These are phyloP conservation scores for Ceratocystis albifundus DNA, from an alignment of 2,329 filamentous ascomycete genomes.

Conservation along the genomic window DNA sequence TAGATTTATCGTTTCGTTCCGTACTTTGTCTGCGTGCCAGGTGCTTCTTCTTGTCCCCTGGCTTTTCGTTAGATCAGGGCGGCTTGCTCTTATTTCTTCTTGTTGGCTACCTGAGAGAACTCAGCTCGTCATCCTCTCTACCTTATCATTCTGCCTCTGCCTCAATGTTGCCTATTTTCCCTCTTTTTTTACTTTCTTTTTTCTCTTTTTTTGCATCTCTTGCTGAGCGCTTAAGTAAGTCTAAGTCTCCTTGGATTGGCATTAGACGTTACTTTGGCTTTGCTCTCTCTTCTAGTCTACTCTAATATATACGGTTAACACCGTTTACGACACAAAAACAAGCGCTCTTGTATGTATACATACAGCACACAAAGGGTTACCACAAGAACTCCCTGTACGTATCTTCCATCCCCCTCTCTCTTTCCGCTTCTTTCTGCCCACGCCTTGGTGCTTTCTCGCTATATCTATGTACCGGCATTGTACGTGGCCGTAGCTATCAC, in stretches of 20 bases:
- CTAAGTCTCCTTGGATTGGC: not conserved
- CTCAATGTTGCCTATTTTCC: not conserved
- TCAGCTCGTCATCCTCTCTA: not conserved
- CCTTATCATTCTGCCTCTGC: not conserved
- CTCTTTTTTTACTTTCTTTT: not conserved
- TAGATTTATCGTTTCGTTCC: not conserved
- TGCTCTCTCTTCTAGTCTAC: not conserved
- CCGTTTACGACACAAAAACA: not conserved
- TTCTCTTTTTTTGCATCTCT: not conserved
- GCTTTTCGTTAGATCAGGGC: not conserved
- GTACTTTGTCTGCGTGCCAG: not conserved
- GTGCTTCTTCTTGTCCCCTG: not conserved
- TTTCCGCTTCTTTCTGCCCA: not conserved
- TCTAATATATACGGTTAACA: too few relatives aligned
- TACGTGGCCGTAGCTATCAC: not conserved
- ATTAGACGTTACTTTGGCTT: not conserved
- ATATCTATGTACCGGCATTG: not conserved
- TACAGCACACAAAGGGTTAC: constrained; percentile 12
- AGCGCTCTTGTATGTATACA: not conserved
- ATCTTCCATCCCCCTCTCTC: not conserved
- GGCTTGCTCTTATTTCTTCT: not conserved
- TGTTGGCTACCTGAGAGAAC: not conserved
- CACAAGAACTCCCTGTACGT: not conserved
- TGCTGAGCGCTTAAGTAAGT: not conserved
- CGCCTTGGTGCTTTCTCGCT: not conserved